Evolutionary conservation across 306 rosid species (phyloP).

Genomic region (Bauhinia variegata): DNA sequence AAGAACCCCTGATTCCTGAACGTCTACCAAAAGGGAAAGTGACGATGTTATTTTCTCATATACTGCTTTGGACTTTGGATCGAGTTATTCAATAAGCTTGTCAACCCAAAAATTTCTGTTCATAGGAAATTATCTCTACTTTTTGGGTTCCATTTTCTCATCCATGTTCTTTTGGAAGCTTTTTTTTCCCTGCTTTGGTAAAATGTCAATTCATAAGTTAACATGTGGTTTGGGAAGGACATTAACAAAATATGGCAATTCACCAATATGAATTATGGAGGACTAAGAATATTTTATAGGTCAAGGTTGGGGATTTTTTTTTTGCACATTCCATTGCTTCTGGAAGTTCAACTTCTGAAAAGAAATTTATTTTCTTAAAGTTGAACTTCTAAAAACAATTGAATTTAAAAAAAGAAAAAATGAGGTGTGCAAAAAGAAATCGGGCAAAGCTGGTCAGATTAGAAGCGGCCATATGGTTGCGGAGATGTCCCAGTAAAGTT

Average conservation of each 20-base stretch:
- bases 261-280: too few species aligned
- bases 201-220: constrained; percentile 1
- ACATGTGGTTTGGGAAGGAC: neutral
- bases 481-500: neutral
- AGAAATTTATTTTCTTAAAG: too few species aligned
- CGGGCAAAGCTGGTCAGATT: neutral
- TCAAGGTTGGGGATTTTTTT: too few species aligned
- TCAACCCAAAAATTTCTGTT: neutral
- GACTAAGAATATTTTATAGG: too few species aligned
- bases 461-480: neutral
- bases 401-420: too few species aligned
- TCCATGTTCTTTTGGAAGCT: neutral
- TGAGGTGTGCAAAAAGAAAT: too few species aligned
- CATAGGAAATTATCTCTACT: neutral
- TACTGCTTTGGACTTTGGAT: neutral
- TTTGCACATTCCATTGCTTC: too few species aligned
- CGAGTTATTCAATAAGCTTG: neutral
- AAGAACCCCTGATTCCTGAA: neutral
- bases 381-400: too few species aligned
- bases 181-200: neutral
- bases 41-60: neutral
- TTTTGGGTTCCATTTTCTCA: too few species aligned
- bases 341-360: too few species aligned
- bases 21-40: neutral
- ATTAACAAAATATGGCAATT: too few species aligned